Evolutionary conservation across 1,139 yeast genomes (phyloP), one percentile per base, ranked within the genome.

Genomic region (Taphrina pruni): DNA sequence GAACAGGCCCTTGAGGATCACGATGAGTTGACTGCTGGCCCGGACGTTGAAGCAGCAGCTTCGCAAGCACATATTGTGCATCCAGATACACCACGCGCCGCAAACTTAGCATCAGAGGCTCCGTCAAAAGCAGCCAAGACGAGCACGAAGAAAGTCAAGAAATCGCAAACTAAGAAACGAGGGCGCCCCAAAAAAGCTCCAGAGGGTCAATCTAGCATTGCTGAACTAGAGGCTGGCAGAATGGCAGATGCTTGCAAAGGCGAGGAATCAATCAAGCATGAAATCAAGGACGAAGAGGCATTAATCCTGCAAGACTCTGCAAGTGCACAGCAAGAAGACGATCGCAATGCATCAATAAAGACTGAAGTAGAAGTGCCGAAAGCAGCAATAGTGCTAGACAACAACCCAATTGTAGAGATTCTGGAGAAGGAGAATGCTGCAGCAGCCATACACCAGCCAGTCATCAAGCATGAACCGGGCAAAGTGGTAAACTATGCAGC

Each of bases 401-500:
- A 8, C n/a, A 50, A 26, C n/a, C 11, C 36, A 4, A 21, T 50
- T 1, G 36, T 35, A 21, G 36, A 50, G 6, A 17, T 45, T 17
- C 8, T 45, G 8, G 54, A 50, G 21, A 50, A 50, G n/a, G 54
- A 50, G n/a, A 50, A 50, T 50, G 32, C 38, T 9, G 20, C 12
- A 12, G 48, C 20, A 6, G 48, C 20, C n/a, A n/a, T 12, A 17
- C 54, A 50, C 20, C n/a, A 9, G 54, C 32, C 36, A 11, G 50
- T 32, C 8, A 32, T 56, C 60, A 56, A 56, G 60, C 46, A 12
- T 8, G 60, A 56, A 9, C 58, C 58, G 14, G 43, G 43, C 58
- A 43, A 46, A 43, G 43, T 58, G 43, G 54, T 58, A 11, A 58
- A 58, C 35, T 58, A 58, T 46, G 62, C 62, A 4, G 54, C 62